Evolutionary conservation across 1,139 yeast species (phyloP), one percentile per base, ranked within the genome.

Genomic region (Candida sanyaensis): DNA sequence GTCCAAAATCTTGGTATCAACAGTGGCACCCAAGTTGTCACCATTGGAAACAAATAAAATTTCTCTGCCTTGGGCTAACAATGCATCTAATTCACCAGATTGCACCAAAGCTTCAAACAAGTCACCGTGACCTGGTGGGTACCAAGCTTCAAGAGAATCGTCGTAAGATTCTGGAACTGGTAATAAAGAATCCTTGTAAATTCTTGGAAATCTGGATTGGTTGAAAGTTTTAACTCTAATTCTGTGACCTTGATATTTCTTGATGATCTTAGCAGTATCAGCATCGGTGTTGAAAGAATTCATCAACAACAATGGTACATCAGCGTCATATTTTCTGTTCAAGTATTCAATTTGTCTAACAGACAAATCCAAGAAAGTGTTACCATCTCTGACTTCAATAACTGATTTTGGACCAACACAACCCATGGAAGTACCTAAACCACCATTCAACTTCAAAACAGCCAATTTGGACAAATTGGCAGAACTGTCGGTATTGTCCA

Each of bases 61-160:
- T 75, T 93, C 99, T 76, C 96, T 90, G 58, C 99, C 99, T 66
- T 90, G 95, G 46, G 86, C 91, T 60, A 93, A 79, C 59, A 93
- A 80, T 53, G 89, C 84, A 66, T 93, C 99, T 60, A 93, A 80
- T 65, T 93, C 93, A 51, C 99, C 99, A 17, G 96, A 86, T 53
- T 89, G 84, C 53, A 88, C 86, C 65, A 93, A 78, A 28, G 96
- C 77, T 75, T 93, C 99, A 62, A 92, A 93, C 71, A 93, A 78
- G 71, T 93, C 99, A 72, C 99, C 99, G 70, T 93, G 99, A 46
- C 99, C 99, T 26, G 99, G 99, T 46, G 99, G 99, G 69, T 93
- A 95, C 99, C 99, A 93, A 45, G 84, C 72, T 63, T 89, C 96
- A 61, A 88, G 79, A 39, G 81, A 77, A 64, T 91, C 97, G 52